Evolutionary conservation across 2,329 filamentous ascomycete genomes (phyloP), one percentile per base, ranked within the genome.

Genomic region (Cladosporium sp.): DNA sequence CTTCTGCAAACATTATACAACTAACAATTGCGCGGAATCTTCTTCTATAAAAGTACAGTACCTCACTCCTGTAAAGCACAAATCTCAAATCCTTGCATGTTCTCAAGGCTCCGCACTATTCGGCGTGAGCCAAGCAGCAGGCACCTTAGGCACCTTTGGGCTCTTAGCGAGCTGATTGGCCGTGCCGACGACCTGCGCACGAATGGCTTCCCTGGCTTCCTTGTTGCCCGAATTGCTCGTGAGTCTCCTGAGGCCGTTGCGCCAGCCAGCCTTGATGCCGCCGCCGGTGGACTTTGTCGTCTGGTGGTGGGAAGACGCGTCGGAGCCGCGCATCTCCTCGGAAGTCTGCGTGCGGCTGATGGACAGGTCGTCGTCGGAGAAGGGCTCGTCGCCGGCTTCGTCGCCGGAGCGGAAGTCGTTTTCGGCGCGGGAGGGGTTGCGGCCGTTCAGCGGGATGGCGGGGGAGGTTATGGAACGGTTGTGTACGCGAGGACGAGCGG

Each of bases 401-500:
- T 95, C 89, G 52, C 95, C 86, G 0, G 86, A 89, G 2, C 83
- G 74, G 43, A 88, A 77, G 11, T 87, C 82, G 32, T 76, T 49
- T 80, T 74, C 29, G 76, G 76, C 9, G 74, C 67, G 55, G 17
- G 43, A 53, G 8, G 82, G 75, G 2, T 30, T 38, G 9, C 19
- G 30, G 24, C 30, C 38, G 27, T 44, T 50, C 24, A 43, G 32
- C 20, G 64, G 68, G 54, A 79, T 80, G 12, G 75, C 76, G 1
- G 92, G 91, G 0, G 89, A 95, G 0, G 92, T 96, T 45, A 95
- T 80, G 11, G 89, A 95, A 15, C 92, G 84, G 5, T 82, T 80
- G 64, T 96, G 91, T 7, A 51, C 41, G 2, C 79, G 80, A 0
- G 89, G 87, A 4, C 89, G 68, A 9, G 72, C 64, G 57, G 84